Evolutionary conservation across 2,329 filamentous ascomycete species (phyloP).

Genomic region (Ophiostoma australiae): DNA sequence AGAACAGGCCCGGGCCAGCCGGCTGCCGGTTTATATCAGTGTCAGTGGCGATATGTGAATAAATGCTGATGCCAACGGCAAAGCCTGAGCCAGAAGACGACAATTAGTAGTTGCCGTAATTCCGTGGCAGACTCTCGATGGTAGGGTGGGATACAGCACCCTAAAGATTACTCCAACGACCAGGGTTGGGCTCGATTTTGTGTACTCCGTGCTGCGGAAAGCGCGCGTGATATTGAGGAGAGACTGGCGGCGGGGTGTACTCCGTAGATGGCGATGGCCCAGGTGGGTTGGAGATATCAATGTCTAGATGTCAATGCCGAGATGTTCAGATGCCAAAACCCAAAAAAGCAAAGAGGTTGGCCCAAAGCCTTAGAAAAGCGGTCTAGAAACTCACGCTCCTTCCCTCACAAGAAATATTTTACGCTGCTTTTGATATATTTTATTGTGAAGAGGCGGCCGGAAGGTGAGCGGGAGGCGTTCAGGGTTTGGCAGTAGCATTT

Average conservation of each 20-base stretch:
- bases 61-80: not conserved
- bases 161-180: not conserved
- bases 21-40: not conserved
- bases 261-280: not conserved
- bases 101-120: too few relatives aligned
- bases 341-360: not conserved
- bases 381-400: not conserved
- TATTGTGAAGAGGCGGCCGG: not conserved
- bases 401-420: not conserved
- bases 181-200: not conserved
- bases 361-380: not conserved
- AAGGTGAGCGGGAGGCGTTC: not conserved
- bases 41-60: not conserved
- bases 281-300: not conserved
- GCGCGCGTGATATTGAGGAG: not conserved
- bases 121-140: not conserved
- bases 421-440: not conserved
- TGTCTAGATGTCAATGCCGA: not conserved
- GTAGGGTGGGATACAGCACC: not conserved
- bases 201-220: not conserved
- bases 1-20: not conserved
- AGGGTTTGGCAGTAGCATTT: not conserved
- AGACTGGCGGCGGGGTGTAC: not conserved
- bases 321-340: not conserved
- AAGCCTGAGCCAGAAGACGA: not conserved